Evolutionary conservation across 352 stramenopile species (phyloP), one percentile per base, ranked within the genome.

Genomic region (Phytophthora megakarya): DNA sequence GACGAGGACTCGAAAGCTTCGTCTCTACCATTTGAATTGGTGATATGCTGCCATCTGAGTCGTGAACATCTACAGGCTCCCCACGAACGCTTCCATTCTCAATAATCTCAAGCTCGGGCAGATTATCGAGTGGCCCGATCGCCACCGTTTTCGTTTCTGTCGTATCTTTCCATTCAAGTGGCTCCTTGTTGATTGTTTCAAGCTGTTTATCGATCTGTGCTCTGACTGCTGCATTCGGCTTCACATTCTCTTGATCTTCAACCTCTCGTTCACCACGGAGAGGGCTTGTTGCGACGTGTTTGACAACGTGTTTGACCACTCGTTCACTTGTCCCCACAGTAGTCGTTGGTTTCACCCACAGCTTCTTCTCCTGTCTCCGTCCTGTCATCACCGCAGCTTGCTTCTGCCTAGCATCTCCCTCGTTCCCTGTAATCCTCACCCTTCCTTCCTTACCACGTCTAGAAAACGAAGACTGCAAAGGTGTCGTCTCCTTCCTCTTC

Each of bases 401-500:
- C 10, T 16, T 33, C 19, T 35, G 11, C 9, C 13, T 19, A 22
- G 8, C 5, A 43, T 10, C 19, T 1, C 7, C 13, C 16, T 37
- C 21, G 35, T 22, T 43, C 13, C 19, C 11, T 32, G 13, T n/a
- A 50, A 6, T 9, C 5, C 39, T 33, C 46, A 28, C 30, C 19
- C 11, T 50, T 11, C 2, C 12, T 47, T 5, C 13, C 32, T 39
- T 15, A 1, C 3, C 28, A 9, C 37, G 39, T 15, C 35, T 32
- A 49, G 43, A 51, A n/a, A 16, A 38, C n/a, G 32, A 25, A 52
- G 28, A 37, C 40, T 22, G 16, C 26, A 8, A 10, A 53, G 30
- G 19, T 9, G 37, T 15, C 15, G 33, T 12, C 23, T 73, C 59
- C 56, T 49, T 76, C 61, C 61, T 79, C 65, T 23, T 71, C 33